Evolutionary conservation across 345 rosid genomes (phyloP), one percentile per base, ranked within the genome.

Genomic region (Carallia brachiata): DNA sequence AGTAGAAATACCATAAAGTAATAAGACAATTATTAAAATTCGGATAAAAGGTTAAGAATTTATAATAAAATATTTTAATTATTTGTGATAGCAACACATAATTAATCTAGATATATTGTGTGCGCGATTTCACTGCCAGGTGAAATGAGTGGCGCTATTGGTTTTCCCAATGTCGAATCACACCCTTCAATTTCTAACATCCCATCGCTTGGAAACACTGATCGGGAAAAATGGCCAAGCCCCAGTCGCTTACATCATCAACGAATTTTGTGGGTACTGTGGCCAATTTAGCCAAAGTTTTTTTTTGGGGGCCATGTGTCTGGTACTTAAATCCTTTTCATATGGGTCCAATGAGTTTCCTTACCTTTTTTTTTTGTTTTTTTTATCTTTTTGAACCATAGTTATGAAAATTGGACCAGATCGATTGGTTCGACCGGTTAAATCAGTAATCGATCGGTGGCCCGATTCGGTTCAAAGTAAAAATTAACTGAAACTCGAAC

Each of bases 221-320:
- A 63, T 65, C 60, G 59, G 53, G 59, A n/a, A 62, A 61, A 67
- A 36, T 18, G 17, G 71, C 61, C 59, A 57, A 62, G 47, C 62
- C 65, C 34, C 34, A n/a, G n/a, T n/a, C 39, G n/a, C 36, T 55
- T 39, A 52, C 69, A 66, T 71, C 76, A 66, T 62, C 72, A 23
- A 48, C 15, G 62, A 78, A 71, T n/a, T n/a, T 62, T 60, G 67
- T 64, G 77, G 71, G 72, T 55, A 73, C 65, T 62, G 48, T 73
- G 80, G 65, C 72, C 61, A 77, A 60, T 58, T 60, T 69, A 71
- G 58, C 75, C 32, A 54, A 7, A 9, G 6, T 7, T 6, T 61
- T 58, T 61, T 67, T 40, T 1, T 9, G 15, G 70, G 88, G 85
- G 53, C 82, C 85, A 53, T 63, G 67, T 70, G 80, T 62, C 78